Base-by-base conservation (phyloP, 768 basidiomycete genomes). In the Pilatotrama ljubarskyi region DNA sequence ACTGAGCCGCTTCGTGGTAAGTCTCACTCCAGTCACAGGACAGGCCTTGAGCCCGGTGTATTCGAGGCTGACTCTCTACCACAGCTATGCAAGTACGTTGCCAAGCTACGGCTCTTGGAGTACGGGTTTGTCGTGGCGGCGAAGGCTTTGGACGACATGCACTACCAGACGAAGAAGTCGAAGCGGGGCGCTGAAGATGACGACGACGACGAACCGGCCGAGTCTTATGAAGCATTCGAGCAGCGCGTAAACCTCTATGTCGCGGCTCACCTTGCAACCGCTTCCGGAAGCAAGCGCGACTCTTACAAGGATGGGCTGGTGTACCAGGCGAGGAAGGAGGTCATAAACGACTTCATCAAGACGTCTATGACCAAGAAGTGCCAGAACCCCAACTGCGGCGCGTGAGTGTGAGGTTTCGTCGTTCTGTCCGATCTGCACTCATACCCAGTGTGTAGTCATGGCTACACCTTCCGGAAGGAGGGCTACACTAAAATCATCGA, bases 401-500 rank as follows among this genome's bases (percentile, higher is more conserved):
- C 88, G 94, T 95, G 70, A 75, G 57, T 63, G 40, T 49, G 46
- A 59, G 1, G 1, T 2, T 29, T 22, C 20, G 17, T n/a, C 25
- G 22, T 18, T 51, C 62, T 46, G 22, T 18, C 36, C 47, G 15
- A 47, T 36, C 67, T 40, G 66, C 36, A 22, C 48, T 63, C 38
- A 32, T 10, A 32, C 29, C 5, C 29, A 10, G 14, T 37, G 49
- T 42, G 2, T 64, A 95, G 93, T 26, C 74, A 82, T 65, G 86
- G 83, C 2, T 95, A 92, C 71, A 93, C 94, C 0, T 93, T 91
- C 75, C 88, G 95, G 53, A 98, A 93, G 73, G 97, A 99, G 69
- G 93, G 92, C 0, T 81, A 91, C 73, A 93, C 90, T 51, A 98
- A 98, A 76, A 82, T 99, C 55, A 88, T 98, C 70, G 95, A 98